Percentiles rank a stretch among this genome's conserved stretches.
These are phyloP conservation scores for Chalciporus chontae DNA, from an alignment of 768 basidiomycete genomes.

Conservation along the genomic window DNA sequence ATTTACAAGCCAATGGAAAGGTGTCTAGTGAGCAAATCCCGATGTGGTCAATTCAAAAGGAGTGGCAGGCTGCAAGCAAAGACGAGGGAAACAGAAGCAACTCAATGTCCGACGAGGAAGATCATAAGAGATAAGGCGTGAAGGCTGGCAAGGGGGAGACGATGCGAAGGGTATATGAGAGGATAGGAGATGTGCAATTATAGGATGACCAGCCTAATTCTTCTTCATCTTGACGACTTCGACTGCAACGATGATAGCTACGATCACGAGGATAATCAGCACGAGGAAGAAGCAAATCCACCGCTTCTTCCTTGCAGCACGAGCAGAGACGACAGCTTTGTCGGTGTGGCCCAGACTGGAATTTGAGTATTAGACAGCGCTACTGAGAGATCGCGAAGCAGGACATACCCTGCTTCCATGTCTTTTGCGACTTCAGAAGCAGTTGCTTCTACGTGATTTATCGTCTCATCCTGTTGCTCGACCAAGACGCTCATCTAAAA, in stretches of 20 bases:
- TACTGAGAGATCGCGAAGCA: background rate
- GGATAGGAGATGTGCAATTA: background rate
- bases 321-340: slow-evolving; percentile 82
- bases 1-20: background rate
- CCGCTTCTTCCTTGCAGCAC: slow-evolving; percentile 88
- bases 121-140: background rate
- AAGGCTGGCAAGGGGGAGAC: background rate
- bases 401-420: slow-evolving; percentile 73
- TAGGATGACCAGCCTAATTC: slow-evolving; percentile 23
- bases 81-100: slow-evolving; percentile 5
- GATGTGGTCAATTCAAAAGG: slow-evolving; percentile 18
- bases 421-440: slow-evolving; percentile 77
- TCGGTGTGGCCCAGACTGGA: slow-evolving; percentile 76
- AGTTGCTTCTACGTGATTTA: slow-evolving; percentile 77
- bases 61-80: slow-evolving; percentile 10
- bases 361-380: slow-evolving; percentile 1
- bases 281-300: slow-evolving; percentile 92
- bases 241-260: slow-evolving; percentile 59
- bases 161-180: background rate
- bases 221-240: slow-evolving; percentile 47
- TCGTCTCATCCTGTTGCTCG: slow-evolving; percentile 89
- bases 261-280: slow-evolving; percentile 63
- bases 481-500: slow-evolving; percentile 89
- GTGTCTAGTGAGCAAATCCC: slow-evolving; percentile 14
- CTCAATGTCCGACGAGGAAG: slow-evolving; percentile 10